Percentiles rank a stretch among this genome's conserved stretches.
These are phyloP conservation scores for Penicillium vulpinum DNA, from an alignment of 2,329 filamentous ascomycete genomes.

Conservation along the genomic window DNA sequence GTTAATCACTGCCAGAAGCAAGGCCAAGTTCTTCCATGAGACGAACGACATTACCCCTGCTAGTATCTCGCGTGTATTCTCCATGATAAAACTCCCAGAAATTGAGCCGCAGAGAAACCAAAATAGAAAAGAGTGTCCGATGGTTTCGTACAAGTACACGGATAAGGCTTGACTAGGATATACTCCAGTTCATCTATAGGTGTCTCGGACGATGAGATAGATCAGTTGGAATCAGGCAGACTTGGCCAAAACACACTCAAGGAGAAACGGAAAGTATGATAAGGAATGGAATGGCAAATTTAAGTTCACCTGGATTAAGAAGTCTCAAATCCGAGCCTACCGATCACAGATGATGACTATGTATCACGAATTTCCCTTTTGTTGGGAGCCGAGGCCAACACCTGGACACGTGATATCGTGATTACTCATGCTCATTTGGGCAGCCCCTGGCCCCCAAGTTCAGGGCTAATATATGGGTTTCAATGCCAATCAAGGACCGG, in stretches of 20 bases:
- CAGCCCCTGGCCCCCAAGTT: too few species aligned
- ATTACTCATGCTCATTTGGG: too few species aligned
- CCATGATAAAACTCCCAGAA: background rate
- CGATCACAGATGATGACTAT: background rate
- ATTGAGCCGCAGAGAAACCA: background rate
- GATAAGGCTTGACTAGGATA: background rate
- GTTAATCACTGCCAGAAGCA: slow-evolving; percentile 40
- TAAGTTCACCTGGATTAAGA: background rate
- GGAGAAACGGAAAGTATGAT: background rate
- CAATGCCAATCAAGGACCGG: background rate
- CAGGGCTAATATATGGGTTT: background rate
- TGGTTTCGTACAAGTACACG: background rate
- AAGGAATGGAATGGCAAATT: background rate
- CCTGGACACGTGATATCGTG: background rate
- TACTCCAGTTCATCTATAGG: background rate
- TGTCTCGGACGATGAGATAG: background rate
- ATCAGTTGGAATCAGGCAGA: background rate
- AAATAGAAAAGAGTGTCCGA: background rate
- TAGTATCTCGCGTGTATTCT: slow-evolving; percentile 26
- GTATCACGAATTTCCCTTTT: background rate
- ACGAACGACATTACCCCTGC: slow-evolving; percentile 23
- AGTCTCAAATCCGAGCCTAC: background rate
- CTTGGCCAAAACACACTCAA: background rate
- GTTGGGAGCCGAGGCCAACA: slow-evolving; percentile 6
- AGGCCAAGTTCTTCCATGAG: slow-evolving; percentile 39